These are phyloP conservation scores for Graphilbum fragrans DNA, from an alignment of 2,329 filamentous ascomycete species.

Conservation along the genomic window DNA sequence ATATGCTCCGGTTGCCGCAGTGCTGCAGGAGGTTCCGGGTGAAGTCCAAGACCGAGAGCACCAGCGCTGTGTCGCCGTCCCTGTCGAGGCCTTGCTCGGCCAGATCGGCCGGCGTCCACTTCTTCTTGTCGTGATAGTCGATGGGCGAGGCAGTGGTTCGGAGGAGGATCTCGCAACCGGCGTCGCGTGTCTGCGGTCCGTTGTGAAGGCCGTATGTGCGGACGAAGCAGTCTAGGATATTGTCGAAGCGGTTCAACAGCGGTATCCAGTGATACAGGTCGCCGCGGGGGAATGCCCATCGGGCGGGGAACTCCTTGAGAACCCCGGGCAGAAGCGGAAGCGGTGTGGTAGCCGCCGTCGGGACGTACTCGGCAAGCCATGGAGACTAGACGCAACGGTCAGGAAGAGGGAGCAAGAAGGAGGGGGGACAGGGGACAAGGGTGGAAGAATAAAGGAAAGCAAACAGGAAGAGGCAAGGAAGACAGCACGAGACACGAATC, in stretches of 20 bases:
- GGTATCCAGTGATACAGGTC: constrained; percentile 98
- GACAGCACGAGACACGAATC: not conserved
- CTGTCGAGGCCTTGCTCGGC: constrained; percentile 48
- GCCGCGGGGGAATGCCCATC: constrained; percentile 92
- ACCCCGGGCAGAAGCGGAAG: constrained; percentile 66
- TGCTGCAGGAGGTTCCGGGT: constrained; percentile 82
- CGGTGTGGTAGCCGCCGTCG: constrained; percentile 53
- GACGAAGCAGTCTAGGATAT: constrained; percentile 71
- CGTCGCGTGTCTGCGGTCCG: constrained; percentile 70
- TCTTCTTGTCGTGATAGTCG: constrained; percentile 36
- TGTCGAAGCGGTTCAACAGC: constrained; percentile 85
- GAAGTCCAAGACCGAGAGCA: constrained; percentile 73
- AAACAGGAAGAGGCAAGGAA: constrained; percentile 7
- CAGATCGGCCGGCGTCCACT: constrained; percentile 34
- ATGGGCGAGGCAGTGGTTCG: constrained; percentile 39
- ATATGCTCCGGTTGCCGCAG: constrained; percentile 92
- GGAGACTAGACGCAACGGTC: constrained; percentile 53
- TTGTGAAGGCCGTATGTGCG: constrained; percentile 66
- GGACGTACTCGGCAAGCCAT: constrained; percentile 72
- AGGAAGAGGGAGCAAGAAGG: constrained; percentile 4
- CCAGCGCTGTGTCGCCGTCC: constrained; percentile 69
- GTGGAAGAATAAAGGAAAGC: not conserved
- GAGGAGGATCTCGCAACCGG: constrained; percentile 53
- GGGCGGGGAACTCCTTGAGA: constrained; percentile 68
- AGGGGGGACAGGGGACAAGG: constrained; percentile 1